These are phyloP conservation scores for Tylopilus sp. DNA, from an alignment of 1,284 basidiomycete genomes.

Conservation along the genomic window DNA sequence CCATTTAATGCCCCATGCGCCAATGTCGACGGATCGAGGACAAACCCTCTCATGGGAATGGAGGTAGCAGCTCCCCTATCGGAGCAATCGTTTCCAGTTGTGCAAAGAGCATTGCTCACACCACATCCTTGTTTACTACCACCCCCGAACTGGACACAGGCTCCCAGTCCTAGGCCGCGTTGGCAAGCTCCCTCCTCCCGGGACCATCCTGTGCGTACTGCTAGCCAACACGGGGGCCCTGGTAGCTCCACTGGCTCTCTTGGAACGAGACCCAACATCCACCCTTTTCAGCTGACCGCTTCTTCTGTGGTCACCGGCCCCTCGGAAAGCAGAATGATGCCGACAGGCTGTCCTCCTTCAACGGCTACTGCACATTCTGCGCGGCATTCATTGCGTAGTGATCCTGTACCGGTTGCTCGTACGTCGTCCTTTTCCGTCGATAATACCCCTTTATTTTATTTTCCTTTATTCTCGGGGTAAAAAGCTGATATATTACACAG, in stretches of 20 bases:
- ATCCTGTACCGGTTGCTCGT: slow-evolving; percentile 15
- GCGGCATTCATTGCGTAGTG: not conserved
- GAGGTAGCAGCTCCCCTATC: not conserved
- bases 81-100: slow-evolving; percentile 5
- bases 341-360: not conserved
- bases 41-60: not conserved
- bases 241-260: not conserved
- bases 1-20: not conserved
- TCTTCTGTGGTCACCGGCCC: not conserved
- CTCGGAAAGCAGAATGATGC: not conserved
- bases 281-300: not conserved
- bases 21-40: not conserved
- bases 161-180: not conserved
- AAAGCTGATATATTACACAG: slow-evolving; percentile 17
- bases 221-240: not conserved
- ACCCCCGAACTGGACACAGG: not conserved
- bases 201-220: slow-evolving; percentile 7
- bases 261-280: not conserved
- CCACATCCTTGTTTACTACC: not conserved
- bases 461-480: not conserved
- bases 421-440: slow-evolving; percentile 4
- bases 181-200: slow-evolving; percentile 4
- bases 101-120: not conserved
- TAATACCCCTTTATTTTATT: not conserved
- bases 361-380: not conserved